These are phyloP conservation scores for peach (Prunus persica) DNA, from an alignment of 306 rosid genomes.

Conservation along the genomic window Prunus_persica_NCBIv2 NC_034012.1:2690001-2690500, in stretches of 20 bases:
- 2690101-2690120: conserved; percentile 15
- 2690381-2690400: not conserved
- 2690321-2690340: too few species aligned
- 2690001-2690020: conserved; percentile 28
- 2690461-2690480: not conserved
- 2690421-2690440: not conserved
- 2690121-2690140: conserved; percentile 22
- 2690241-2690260: conserved; percentile 3
- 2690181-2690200: conserved; percentile 24
- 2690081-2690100: not conserved
- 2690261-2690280: not conserved
- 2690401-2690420: not conserved
- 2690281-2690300: not conserved
- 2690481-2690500: not conserved
- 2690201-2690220: conserved; percentile 16
- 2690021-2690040: conserved; percentile 17
- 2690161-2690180: conserved; percentile 26
- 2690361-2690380: not conserved
- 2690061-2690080: not conserved
- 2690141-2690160: conserved; percentile 16
- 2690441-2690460: not conserved
- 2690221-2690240: not conserved
- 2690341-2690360: too few species aligned
- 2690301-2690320: not conserved
- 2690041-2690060: not conserved